phyloP scores from a whole-genome alignment of 768 basidiomycete genomes.

The Termitomyces sp. region DNA sequence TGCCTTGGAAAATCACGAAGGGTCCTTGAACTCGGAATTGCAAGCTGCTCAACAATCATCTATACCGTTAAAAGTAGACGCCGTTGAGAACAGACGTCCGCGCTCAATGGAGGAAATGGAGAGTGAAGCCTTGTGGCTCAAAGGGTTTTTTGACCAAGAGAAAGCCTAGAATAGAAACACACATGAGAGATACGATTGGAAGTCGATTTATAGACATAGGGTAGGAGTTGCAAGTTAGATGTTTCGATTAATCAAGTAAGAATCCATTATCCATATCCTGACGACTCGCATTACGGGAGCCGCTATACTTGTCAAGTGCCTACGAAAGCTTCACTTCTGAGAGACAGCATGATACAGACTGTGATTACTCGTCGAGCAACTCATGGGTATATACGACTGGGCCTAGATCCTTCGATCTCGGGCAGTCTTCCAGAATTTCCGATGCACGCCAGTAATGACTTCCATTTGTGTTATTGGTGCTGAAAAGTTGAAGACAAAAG shows the following conservation, averaged over 20 bases:
- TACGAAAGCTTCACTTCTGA: no score
- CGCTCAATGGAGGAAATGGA: conserved; percentile 74
- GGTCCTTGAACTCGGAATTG: conserved; percentile 38
- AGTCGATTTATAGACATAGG: background rate
- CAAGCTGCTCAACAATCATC: conserved; percentile 18
- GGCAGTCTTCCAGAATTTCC: no score
- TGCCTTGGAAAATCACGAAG: conserved; percentile 65
- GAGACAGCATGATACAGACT: no score
- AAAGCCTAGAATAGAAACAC: background rate
- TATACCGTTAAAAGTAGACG: conserved; percentile 53
- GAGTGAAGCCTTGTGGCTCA: conserved; percentile 69
- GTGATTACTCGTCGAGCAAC: no score
- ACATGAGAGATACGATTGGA: background rate
- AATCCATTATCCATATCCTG: no score
- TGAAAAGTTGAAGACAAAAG: background rate
- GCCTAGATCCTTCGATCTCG: no score
- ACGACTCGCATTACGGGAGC: no score
- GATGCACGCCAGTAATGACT: background rate
- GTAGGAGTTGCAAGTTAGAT: background rate
- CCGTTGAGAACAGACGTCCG: conserved; percentile 62
- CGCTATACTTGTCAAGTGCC: no score
- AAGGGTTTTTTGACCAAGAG: conserved; percentile 41
- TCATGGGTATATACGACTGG: no score
- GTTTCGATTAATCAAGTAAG: background rate
- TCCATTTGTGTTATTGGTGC: background rate